A percentile compares a stretch with the other conserved stretches of the same genome.
Conservation (phyloP, 2,329 filamentous ascomycete species). For the Zasmidium cellare region DNA sequence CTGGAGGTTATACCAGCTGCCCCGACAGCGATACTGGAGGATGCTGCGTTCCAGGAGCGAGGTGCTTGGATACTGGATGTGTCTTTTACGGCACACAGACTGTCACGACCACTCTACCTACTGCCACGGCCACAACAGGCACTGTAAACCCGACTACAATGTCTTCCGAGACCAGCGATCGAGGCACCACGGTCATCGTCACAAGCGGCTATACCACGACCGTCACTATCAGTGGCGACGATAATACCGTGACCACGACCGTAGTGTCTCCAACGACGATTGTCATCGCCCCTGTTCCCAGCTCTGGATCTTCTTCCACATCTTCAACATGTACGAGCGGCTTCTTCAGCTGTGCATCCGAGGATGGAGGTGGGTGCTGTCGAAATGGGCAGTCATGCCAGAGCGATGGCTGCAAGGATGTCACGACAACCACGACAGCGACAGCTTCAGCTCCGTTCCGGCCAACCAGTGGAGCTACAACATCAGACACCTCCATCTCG, state of each 20-base stretch:
- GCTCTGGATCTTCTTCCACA: too few species aligned
- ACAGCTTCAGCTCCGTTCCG: constrained; percentile 43
- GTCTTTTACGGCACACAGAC: constrained; percentile 42
- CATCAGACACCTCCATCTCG: constrained; percentile 19
- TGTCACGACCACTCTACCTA: constrained; percentile 27
- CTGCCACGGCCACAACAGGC: constrained; percentile 24
- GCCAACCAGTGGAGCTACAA: constrained; percentile 37
- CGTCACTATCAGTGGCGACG: constrained; percentile 30
- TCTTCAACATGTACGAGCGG: constrained; percentile 43
- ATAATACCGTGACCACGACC: constrained; percentile 31
- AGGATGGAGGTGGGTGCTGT: constrained; percentile 52
- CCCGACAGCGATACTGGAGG: constrained; percentile 66
- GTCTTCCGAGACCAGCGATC: background rate
- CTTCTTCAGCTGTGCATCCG: constrained; percentile 47
- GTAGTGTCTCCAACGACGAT: constrained; percentile 30
- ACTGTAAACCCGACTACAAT: constrained; percentile 13
- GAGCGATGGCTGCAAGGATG: constrained; percentile 37
- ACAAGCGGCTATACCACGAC: constrained; percentile 27
- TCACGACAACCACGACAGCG: constrained; percentile 33
- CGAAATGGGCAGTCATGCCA: constrained; percentile 46
- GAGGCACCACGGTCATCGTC: constrained; percentile 18
- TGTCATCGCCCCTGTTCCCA: constrained; percentile 23
- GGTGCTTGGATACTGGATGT: constrained; percentile 71
- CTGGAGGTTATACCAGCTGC: constrained; percentile 64
- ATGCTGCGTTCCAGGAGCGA: constrained; percentile 72